phyloP scores from a whole-genome alignment of 2,329 filamentous ascomycete genomes.

The Allantophomopsis lycopodina region DNA sequence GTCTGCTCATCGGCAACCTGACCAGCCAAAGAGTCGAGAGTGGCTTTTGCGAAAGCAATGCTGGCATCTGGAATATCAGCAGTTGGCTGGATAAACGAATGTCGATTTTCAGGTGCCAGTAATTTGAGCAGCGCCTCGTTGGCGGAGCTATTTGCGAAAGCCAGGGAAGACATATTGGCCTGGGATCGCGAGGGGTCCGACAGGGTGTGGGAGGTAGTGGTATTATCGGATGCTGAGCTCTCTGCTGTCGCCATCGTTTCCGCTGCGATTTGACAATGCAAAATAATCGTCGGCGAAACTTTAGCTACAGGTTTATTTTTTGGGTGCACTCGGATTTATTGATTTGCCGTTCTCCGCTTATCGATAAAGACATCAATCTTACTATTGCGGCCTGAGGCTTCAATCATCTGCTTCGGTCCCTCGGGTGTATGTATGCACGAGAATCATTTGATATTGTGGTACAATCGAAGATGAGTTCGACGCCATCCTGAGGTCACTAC shows the following conservation, averaged over 20 bases:
- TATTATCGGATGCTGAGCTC: slow-evolving; percentile 44
- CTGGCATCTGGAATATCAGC: slow-evolving; percentile 53
- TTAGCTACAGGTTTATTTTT: neutral
- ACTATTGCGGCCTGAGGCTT: neutral
- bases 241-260: slow-evolving; percentile 12
- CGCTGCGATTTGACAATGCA: neutral
- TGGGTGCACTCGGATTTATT: neutral
- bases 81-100: slow-evolving; percentile 61
- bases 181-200: slow-evolving; percentile 19
- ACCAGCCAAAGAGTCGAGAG: slow-evolving; percentile 64
- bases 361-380: neutral
- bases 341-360: neutral
- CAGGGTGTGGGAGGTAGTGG: slow-evolving; percentile 51
- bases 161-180: too few relatives aligned
- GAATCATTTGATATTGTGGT: too few relatives aligned
- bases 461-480: too few relatives aligned
- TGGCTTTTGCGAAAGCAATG: slow-evolving; percentile 63
- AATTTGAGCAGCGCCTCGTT: slow-evolving; percentile 11
- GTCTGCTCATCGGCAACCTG: slow-evolving; percentile 63
- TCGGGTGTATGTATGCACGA: too few relatives aligned
- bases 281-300: neutral
- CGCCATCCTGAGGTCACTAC: too few relatives aligned
- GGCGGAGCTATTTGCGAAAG: slow-evolving; percentile 1
- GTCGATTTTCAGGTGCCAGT: slow-evolving; percentile 13
- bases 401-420: too few relatives aligned